Base-by-base conservation (phyloP, 352 stramenopile genomes). In the Pythium biforme region DNA sequence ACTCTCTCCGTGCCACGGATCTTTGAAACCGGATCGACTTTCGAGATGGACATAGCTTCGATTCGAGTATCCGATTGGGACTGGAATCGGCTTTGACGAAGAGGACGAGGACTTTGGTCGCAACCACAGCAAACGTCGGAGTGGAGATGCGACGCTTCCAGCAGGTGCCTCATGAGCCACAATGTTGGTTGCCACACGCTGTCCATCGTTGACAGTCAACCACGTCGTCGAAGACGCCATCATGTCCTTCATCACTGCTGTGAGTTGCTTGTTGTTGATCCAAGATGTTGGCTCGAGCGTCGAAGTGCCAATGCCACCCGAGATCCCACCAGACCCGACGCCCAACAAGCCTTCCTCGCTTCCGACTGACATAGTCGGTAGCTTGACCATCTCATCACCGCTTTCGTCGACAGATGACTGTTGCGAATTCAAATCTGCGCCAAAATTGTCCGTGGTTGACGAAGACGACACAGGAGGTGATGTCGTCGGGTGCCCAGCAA, bases 1-100 rank as follows among this genome's bases (percentile, higher is more conserved):
- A 56, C 77, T 89, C 61, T 92, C 77, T 4, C 84, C 82, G 50
- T 89, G 79, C 81, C 83, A 91, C 15, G 76, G 76, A 51, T 90
- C 79, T 26, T 75, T 76, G 45, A 79, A 76, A 26, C 81, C 77
- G 23, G 69, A 77, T 33, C 72, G 76, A 57, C 64, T 91, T 49
- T 95, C 83, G 5, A 95, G 68, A 25, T 92, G 86, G 53, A 95
- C 69, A 62, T 90, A 95, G 46, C 83, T 93, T 26, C 85, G 78
- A 66, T 95, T 91, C 9, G 82, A 92, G 61, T 95, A 92, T 19
- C 85, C 86, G 55, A 95, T 95, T 0, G 86, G 86, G n/a, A 95
- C 86, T 17, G 85, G 83, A 54, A 93, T 93, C 7, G 83, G 75
- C 54, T 95, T 93, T 3, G 51, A 59, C 8, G 51, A 63, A 45